A percentile compares a stretch with the other conserved stretches of the same genome.
Conservation (phyloP, 495 filamentous ascomycete species). For the Entonaema liquescens region DNA sequence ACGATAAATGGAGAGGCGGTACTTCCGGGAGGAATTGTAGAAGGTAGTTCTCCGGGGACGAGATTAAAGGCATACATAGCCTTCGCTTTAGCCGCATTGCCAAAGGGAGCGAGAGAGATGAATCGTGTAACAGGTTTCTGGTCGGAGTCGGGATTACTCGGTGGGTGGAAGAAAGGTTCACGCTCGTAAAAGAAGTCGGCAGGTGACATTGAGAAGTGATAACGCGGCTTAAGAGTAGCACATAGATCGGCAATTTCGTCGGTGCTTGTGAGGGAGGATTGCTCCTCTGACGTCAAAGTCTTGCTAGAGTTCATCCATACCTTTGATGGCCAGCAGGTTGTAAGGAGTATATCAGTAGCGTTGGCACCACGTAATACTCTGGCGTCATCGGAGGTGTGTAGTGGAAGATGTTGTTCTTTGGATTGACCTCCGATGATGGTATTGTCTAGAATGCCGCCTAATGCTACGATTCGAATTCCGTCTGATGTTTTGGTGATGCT, state of each 20-base stretch:
- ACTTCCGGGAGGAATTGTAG: constrained; percentile 68
- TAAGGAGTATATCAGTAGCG: constrained; percentile 83
- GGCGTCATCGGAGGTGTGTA: constrained; percentile 79
- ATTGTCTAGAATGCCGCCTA: constrained; percentile 74
- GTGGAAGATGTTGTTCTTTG: constrained; percentile 70
- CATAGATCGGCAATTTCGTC: constrained; percentile 76
- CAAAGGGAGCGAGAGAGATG: constrained; percentile 81
- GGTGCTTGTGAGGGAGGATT: constrained; percentile 51
- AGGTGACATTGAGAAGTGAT: constrained; percentile 81
- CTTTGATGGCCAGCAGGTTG: constrained; percentile 80
- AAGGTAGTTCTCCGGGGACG: constrained; percentile 63
- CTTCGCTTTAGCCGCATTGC: constrained; percentile 78
- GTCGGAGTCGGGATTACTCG: constrained; percentile 42
- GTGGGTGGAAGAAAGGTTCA: constrained; percentile 85
- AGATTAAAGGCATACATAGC: constrained; percentile 90
- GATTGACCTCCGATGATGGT: constrained; percentile 60
- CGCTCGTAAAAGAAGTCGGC: constrained; percentile 78
- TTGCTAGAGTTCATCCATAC: constrained; percentile 64
- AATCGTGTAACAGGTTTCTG: constrained; percentile 79
- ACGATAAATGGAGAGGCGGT: constrained; percentile 73
- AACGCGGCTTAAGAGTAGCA: constrained; percentile 78
- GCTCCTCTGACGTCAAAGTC: constrained; percentile 58
- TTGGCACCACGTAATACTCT: constrained; percentile 76
- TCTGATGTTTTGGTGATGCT: constrained; percentile 87
- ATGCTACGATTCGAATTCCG: constrained; percentile 81